Percentiles rank a stretch among this genome's conserved stretches.
phyloP scores from a whole-genome alignment of 441 rosid species.

The California macrophylla region DNA sequence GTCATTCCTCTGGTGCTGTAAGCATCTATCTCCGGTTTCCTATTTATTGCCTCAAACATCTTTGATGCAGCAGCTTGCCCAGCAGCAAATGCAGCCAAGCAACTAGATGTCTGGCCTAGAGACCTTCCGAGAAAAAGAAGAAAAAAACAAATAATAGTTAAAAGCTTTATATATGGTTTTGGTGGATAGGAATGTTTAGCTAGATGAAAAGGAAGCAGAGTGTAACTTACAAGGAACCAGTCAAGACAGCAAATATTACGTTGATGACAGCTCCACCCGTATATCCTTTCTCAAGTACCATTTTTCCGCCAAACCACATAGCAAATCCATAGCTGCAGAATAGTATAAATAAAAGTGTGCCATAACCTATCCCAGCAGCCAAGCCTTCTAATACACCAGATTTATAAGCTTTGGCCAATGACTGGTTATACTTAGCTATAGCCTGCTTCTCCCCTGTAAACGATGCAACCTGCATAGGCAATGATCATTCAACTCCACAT shows the following conservation, averaged over 20 bases:
- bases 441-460: conserved; percentile 65
- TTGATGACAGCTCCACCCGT: conserved; percentile 57
- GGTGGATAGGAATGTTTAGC: background rate
- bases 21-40: conserved; percentile 49
- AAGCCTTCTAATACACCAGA: conserved; percentile 48
- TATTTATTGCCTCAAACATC: conserved; percentile 63
- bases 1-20: conserved; percentile 40
- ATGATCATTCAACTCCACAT: background rate
- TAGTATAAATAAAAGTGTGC: conserved; percentile 29
- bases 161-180: background rate
- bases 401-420: conserved; percentile 46
- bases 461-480: conserved; percentile 47
- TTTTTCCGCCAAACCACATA: conserved; percentile 43
- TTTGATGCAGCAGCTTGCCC: conserved; percentile 74
- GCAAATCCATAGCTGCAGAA: conserved; percentile 49
- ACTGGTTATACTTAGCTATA: conserved; percentile 37
- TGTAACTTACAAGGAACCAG: conserved; percentile 55
- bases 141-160: background rate
- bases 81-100: conserved; percentile 46
- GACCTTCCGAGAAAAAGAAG: conserved; percentile 29
- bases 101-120: conserved; percentile 60
- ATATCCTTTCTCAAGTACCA: conserved; percentile 44
- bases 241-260: conserved; percentile 41
- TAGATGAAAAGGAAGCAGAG: background rate
- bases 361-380: conserved; percentile 51